Conservation (phyloP, 768 basidiomycete species). For the Galerina sulciceps region DNA sequence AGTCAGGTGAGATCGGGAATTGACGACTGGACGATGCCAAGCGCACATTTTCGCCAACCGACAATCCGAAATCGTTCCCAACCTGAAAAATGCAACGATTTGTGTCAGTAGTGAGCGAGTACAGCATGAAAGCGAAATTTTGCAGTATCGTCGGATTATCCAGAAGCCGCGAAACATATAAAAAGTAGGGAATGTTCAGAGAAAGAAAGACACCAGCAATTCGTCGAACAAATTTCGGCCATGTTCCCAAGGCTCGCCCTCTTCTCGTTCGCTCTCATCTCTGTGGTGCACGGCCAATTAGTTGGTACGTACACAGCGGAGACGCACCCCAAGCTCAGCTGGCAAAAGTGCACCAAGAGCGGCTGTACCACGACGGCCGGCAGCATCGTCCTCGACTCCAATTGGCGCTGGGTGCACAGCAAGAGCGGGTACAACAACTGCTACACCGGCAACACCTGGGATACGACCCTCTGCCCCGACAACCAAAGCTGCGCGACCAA, state of each 20-base stretch:
- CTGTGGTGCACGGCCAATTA: constrained; percentile 50
- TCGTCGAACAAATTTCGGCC: constrained; percentile 12
- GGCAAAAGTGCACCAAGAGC: constrained; percentile 46
- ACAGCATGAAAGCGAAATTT: too few relatives aligned
- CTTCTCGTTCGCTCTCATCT: constrained; percentile 33
- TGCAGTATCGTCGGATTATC: too few relatives aligned
- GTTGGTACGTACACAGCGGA: constrained; percentile 52
- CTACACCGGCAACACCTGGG: constrained; percentile 63
- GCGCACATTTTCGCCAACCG: too few relatives aligned
- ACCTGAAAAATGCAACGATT: too few relatives aligned
- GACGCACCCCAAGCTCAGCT: constrained; percentile 49
- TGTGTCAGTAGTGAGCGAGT: too few relatives aligned
- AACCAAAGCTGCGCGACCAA: constrained; percentile 48
- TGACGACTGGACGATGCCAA: too few relatives aligned
- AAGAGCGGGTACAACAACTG: constrained; percentile 43
- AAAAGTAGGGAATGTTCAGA: too few relatives aligned
- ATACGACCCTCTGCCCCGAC: constrained; percentile 53
- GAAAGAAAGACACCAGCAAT: too few relatives aligned
- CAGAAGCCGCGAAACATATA: too few relatives aligned
- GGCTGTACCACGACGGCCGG: constrained; percentile 39
- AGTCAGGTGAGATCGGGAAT: too few relatives aligned
- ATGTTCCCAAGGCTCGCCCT: constrained; percentile 43
- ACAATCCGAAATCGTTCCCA: too few relatives aligned
- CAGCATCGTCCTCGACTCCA: constrained; percentile 51
- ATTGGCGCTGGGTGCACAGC: constrained; percentile 57